Evolutionary conservation across 768 basidiomycete species (phyloP).

Genomic region (Leucosporidium creatinivorum): DNA sequence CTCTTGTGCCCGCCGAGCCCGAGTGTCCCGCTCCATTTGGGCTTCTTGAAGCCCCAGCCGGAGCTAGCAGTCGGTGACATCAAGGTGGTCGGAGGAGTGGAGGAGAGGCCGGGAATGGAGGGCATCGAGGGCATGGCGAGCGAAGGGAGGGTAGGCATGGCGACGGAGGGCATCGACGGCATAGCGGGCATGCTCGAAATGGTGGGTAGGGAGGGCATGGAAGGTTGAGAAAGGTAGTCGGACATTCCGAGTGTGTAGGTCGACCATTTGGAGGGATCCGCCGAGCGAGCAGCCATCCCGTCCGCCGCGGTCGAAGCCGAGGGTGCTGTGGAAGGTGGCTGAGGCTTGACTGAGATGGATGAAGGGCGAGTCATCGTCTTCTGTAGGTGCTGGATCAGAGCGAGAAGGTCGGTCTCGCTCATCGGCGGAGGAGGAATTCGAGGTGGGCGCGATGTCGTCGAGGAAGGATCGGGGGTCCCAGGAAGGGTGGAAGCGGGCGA

Average conservation of each 20-base stretch:
- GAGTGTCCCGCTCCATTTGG: too few species aligned
- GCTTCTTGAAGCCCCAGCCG: too few species aligned
- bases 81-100: not conserved
- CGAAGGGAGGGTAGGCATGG: not conserved
- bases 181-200: not conserved
- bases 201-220: not conserved
- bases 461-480: not conserved
- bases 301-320: not conserved
- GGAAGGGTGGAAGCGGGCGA: too few species aligned
- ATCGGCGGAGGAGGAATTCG: slow-evolving; percentile 3
- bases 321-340: not conserved
- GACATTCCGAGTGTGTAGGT: not conserved
- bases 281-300: not conserved
- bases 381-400: slow-evolving; percentile 12
- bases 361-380: not conserved
- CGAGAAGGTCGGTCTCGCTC: slow-evolving; percentile 7
- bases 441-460: not conserved
- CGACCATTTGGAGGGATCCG: not conserved
- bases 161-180: not conserved
- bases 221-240: not conserved
- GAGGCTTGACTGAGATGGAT: not conserved
- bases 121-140: not conserved
- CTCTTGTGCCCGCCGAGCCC: not conserved
- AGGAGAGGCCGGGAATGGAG: not conserved
- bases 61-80: not conserved